Evolutionary conservation across 1,139 yeast species (phyloP).

Genomic region (Candida tunisiensis): DNA sequence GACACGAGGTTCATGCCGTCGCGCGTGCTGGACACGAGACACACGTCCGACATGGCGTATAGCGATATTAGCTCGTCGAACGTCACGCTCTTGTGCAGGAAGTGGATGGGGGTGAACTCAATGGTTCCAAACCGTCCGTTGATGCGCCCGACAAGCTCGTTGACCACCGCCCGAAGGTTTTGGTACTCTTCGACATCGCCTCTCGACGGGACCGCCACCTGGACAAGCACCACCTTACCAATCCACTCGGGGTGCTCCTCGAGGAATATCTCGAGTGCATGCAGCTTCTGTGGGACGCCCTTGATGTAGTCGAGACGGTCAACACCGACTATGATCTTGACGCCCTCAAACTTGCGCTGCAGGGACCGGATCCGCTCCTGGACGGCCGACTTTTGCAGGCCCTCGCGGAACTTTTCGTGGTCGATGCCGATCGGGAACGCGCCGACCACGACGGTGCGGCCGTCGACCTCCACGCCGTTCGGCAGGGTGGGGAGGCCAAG

Average conservation of each 20-base stretch:
- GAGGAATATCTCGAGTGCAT: slow-evolving; percentile 85
- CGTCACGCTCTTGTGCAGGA: slow-evolving; percentile 80
- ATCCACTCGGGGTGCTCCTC: slow-evolving; percentile 96
- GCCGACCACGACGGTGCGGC: slow-evolving; percentile 70
- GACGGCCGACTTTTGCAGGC: slow-evolving; percentile 48
- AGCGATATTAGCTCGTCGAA: slow-evolving; percentile 84
- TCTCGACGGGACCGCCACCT: slow-evolving; percentile 94
- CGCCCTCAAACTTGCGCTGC: slow-evolving; percentile 43
- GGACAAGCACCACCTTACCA: slow-evolving; percentile 89
- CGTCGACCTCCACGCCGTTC: slow-evolving; percentile 71
- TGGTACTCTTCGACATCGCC: slow-evolving; percentile 99
- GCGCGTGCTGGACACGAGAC: slow-evolving; percentile 84
- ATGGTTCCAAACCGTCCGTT: slow-evolving; percentile 95
- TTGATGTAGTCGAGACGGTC: slow-evolving; percentile 91
- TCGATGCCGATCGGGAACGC: slow-evolving; percentile 99
- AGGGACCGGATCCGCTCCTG: slow-evolving; percentile 47
- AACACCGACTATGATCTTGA: slow-evolving; percentile 86
- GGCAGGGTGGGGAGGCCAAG: slow-evolving; percentile 75
- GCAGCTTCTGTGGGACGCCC: slow-evolving; percentile 94
- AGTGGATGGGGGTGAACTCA: slow-evolving; percentile 95
- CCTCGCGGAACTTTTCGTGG: slow-evolving; percentile 77
- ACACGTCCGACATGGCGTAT: slow-evolving; percentile 75
- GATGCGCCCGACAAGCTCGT: slow-evolving; percentile 90
- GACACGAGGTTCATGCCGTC: slow-evolving; percentile 98
- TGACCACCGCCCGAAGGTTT: slow-evolving; percentile 80